phyloP scores from a whole-genome alignment of 768 basidiomycete species.

The Suillus variegatus region DNA sequence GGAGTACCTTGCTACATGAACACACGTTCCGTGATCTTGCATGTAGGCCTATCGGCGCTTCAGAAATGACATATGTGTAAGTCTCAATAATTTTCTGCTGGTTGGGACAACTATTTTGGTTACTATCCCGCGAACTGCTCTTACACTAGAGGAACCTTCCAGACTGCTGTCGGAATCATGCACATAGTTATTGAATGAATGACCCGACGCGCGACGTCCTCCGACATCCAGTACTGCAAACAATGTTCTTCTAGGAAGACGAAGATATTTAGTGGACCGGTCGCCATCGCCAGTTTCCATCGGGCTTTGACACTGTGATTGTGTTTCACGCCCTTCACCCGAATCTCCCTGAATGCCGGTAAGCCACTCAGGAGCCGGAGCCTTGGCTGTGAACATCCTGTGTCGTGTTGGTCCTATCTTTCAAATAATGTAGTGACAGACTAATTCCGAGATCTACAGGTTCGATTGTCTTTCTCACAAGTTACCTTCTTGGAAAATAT shows the following conservation, averaged over 20 bases:
- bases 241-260: slow-evolving; percentile 2
- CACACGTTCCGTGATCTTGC: slow-evolving; percentile 3
- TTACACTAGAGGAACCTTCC: neutral
- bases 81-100: slow-evolving; percentile 4
- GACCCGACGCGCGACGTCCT: neutral
- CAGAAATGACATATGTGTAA: slow-evolving; percentile 18
- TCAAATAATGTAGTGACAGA: slow-evolving; percentile 9
- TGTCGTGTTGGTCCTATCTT: slow-evolving; percentile 11
- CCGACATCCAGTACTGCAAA: neutral
- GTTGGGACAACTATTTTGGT: slow-evolving; percentile 15
- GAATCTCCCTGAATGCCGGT: slow-evolving; percentile 7
- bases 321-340: neutral
- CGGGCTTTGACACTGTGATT: neutral
- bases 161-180: slow-evolving; percentile 14
- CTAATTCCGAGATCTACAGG: slow-evolving; percentile 19
- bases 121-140: slow-evolving; percentile 12
- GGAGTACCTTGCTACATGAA: slow-evolving; percentile 1
- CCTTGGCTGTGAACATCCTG: slow-evolving; percentile 13
- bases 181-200: neutral
- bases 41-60: slow-evolving; percentile 16
- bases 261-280: neutral
- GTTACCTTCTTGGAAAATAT: slow-evolving; percentile 10
- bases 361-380: slow-evolving; percentile 18
- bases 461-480: slow-evolving; percentile 13
- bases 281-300: neutral